Evolutionary conservation across 2,329 filamentous ascomycete species (phyloP), one percentile per base, ranked within the genome.

Genomic region (Fusarium zealandicum): DNA sequence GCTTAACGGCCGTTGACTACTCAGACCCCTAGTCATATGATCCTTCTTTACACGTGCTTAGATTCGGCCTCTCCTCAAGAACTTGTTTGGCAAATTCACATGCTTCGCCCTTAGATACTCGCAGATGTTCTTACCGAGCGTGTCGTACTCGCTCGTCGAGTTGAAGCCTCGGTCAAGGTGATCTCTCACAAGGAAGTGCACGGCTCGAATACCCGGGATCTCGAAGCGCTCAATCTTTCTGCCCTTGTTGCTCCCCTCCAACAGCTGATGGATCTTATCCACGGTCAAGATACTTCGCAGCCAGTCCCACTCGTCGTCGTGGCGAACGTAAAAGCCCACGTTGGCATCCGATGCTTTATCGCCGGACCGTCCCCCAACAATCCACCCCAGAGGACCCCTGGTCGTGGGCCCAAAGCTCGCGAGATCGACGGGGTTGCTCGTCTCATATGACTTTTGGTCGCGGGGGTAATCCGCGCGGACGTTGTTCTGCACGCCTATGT

Each of bases 101-200:
- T 67, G 69, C 64, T 76, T 77, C 3, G 72, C 71, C 43, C 76
- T 61, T 50, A 79, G 49, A 54, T 76, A 78, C 67, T 79, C 76
- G 48, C 68, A 71, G 18, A 72, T 63, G 45, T 76, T 76, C 72
- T 78, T 79, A 0, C 75, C 75, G 37, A 78, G 59, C 2, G 71
- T 74, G 57, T 79, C 76, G 51, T 77, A 77, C 16, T 70, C 72
- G 18, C 64, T 70, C 47, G 69, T 74, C 16, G 73, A 70, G 51
- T 74, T 70, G 60, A 72, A 76, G 1, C 75, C 73, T 2, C 74
- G 65, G 59, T 77, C 75, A 3, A 78, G 65, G 59, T 78, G 75
- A 51, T 78, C 75, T 44, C 77, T 73, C n/a, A 79, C 54, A 33
- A 79, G 60, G 54, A 73, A 74, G 45, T 73, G 72, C 30, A 73